A percentile compares a stretch with the other conserved stretches of the same genome.
Evolutionary conservation across 148 eudicot genomes (phyloP).

Genomic region (Chenopodium berlandieri): DNA sequence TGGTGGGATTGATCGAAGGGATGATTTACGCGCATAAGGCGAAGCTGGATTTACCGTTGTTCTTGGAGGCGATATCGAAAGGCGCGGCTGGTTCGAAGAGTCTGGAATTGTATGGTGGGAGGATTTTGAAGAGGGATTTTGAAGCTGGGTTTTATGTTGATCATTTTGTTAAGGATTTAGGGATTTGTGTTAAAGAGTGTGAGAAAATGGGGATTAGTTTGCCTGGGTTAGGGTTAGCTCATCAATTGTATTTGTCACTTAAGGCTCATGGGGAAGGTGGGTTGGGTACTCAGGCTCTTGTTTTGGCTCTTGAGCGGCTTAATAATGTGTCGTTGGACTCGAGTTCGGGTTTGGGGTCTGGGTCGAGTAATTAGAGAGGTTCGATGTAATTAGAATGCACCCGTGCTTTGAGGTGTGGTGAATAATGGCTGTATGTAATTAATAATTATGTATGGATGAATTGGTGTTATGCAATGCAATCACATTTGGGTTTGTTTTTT

Average conservation of each 20-base stretch:
- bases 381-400: too few species aligned
- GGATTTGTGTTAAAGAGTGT: conserved; percentile 92
- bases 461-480: background rate
- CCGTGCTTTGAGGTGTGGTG: too few species aligned
- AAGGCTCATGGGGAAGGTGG: conserved; percentile 92
- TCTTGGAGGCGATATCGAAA: conserved; percentile 62
- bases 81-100: conserved; percentile 91
- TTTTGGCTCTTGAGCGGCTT: conserved; percentile 79
- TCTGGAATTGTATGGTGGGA: conserved; percentile 64
- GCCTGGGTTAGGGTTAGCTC: conserved; percentile 89
- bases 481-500: background rate
- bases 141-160: conserved; percentile 83
- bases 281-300: conserved; percentile 87
- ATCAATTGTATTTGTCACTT: conserved; percentile 77
- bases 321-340: conserved; percentile 61
- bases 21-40: conserved; percentile 75
- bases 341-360: background rate
- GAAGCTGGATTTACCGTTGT: conserved; percentile 40
- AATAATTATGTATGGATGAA: background rate
- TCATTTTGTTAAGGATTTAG: conserved; percentile 93
- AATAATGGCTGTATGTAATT: too few species aligned
- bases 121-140: conserved; percentile 78
- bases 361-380: too few species aligned
- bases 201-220: conserved; percentile 80
- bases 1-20: conserved; percentile 85